Base-by-base conservation (phyloP, 768 basidiomycete genomes). In the Termitomyces sp. region DNA sequence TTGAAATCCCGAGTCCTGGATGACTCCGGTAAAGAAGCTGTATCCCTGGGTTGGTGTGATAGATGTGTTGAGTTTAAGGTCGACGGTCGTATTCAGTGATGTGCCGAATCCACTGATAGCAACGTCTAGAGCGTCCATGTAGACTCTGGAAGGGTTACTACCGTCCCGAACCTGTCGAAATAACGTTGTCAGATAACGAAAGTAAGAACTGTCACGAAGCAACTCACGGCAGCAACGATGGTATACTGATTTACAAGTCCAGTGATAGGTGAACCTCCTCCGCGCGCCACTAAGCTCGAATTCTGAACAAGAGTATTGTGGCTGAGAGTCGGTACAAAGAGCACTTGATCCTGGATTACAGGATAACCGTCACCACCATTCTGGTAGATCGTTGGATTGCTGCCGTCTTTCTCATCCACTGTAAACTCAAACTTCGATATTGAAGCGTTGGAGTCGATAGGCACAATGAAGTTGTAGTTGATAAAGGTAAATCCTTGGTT, bases 341-440 rank as follows among this genome's bases (percentile, higher is more conserved):
- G 64, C 4, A 81, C 57, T 36, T 74, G 69, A 64, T 82, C 81
- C 64, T 82, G 80, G 43, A 71, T 68, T 15, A 81, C 63, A 14
- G 68, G 63, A 64, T 81, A 82, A n/a, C 74, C 73, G 29, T 62
- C 64, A 2, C 81, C 81, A n/a, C 71, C 75, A 60, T 81, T 81
- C 42, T 79, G 72, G 59, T 79, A 74, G 1, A 67, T 68, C 2
- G 73, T 74, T 7, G 73, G 59, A 1, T 69, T 67, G 43, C 72
- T 76, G 11, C 80, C 81, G 61, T 80, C 71, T 34, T 74, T 73
- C 61, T 81, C 79, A 61, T 82, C 74, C 7, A 82, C 77, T 32
- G 74, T 70, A 66, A 83, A 83, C 80, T 80, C 82, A 67, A 82
- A 82, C 38, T 76, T 78, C 37, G 79, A 74, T 56, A 83, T 73